phyloP scores from a whole-genome alignment of 345 rosid genomes.

The Microcos paniculata region DNA sequence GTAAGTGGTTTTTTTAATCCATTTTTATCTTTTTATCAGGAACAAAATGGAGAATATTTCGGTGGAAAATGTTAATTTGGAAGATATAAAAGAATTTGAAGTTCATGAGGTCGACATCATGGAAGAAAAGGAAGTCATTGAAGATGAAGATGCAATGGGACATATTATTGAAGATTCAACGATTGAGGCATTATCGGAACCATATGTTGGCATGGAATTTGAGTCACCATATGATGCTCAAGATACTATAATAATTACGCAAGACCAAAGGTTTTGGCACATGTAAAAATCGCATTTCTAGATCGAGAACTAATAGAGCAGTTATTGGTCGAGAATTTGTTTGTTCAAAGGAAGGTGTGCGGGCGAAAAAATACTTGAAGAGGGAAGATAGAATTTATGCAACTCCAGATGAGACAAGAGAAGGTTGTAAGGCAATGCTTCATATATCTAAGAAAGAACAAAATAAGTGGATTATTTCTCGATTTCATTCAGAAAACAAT shows the following conservation, averaged over 20 bases:
- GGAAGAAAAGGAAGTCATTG: neutral
- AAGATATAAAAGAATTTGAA: too few species aligned
- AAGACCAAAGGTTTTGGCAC: neutral
- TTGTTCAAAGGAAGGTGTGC: neutral
- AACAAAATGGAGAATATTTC: too few species aligned
- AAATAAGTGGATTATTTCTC: neutral
- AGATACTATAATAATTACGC: neutral
- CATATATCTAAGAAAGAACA: too few species aligned
- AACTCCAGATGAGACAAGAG: neutral
- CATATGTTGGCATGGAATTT: neutral
- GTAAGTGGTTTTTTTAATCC: too few species aligned
- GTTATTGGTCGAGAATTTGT: neutral
- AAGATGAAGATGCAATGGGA: neutral
- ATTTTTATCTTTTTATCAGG: too few species aligned
- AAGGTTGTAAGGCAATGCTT: neutral
- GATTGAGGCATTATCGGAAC: neutral
- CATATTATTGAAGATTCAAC: neutral
- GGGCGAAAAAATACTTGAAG: neutral
- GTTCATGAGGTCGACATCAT: too few species aligned
- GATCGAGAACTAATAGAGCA: neutral
- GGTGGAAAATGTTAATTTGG: too few species aligned
- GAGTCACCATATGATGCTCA: neutral
- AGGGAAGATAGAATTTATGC: neutral
- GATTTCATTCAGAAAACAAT: neutral
- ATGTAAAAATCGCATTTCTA: neutral